Base-by-base conservation (phyloP, 768 basidiomycete species). In the Galerina sulciceps region DNA sequence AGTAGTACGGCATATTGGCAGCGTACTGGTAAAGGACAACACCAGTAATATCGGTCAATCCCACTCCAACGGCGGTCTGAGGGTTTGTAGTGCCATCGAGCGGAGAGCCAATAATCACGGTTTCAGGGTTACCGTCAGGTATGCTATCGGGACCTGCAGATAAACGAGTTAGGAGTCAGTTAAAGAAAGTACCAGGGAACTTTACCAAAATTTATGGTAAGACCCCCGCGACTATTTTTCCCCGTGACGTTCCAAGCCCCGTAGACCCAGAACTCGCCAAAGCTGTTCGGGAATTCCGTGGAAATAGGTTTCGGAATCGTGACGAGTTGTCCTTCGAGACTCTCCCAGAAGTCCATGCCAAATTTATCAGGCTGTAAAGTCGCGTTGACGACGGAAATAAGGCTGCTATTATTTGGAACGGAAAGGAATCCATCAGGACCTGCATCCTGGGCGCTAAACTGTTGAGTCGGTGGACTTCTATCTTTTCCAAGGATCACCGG, bases 271-370 rank as follows among this genome's bases (percentile, higher is more conserved):
- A 86, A 77, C 52, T 86, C 83, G 8, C 81, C 81, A 63, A 78
- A 85, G 23, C 65, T 71, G 62, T 85, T 85, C 31, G 77, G 76
- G 65, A 86, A 87, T 55, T 78, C 73, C 5, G 81, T 64, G 4
- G 81, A 76, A 5, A 74, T 68, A 2, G 86, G 85, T 4, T 69
- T 73, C 4, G 76, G 80, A 22, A 87, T 73, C 0, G 78, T 79
- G 20, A 88, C 85, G 2, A 87, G 71, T 63, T 83, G 80, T 2
- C 85, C 85, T 59, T 85, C 82, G 9, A 88, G 75, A 64, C 82
- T 85, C 65, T 84, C 79, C 85, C 85, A 88, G 65, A 88, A 87
- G 65, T 87, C 86, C 35, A 87, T 66, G 5, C 85, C 87, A 55
- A 74, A 87, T 43, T 74, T 69, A 23, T 80, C 75, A 1, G 85